phyloP scores from a whole-genome alignment of 306 rosid genomes.

The Rosa chinensis region DNA sequence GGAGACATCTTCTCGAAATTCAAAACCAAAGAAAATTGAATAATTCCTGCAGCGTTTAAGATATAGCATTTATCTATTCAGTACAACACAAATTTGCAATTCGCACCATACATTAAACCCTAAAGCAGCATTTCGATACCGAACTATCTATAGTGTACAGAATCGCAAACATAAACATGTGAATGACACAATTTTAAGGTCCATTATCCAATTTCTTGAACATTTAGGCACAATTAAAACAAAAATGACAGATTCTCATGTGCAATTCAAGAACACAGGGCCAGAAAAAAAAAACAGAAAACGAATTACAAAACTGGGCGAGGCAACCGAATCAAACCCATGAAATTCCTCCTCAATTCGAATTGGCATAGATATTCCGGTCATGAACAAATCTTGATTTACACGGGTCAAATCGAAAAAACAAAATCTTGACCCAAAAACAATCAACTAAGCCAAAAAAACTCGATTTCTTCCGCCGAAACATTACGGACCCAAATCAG shows the following conservation, averaged over 20 bases:
- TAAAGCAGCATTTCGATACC: background rate
- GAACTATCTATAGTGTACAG: background rate
- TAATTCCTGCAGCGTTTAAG: conserved; percentile 35
- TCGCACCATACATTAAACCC: background rate
- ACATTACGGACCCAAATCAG: background rate
- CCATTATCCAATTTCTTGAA: background rate
- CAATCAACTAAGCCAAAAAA: background rate
- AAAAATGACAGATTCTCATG: background rate
- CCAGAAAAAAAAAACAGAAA: background rate
- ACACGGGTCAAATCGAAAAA: background rate
- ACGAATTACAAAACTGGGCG: background rate
- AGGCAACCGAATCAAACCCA: conserved; percentile 1
- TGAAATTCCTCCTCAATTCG: background rate
- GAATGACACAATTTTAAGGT: background rate
- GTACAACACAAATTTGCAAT: background rate
- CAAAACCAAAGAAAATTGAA: background rate
- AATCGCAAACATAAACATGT: background rate
- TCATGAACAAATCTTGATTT: conserved; percentile 3
- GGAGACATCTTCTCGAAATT: conserved; percentile 69
- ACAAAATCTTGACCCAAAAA: conserved; percentile 9
- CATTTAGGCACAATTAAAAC: background rate
- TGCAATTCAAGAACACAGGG: background rate
- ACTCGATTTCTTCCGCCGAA: background rate
- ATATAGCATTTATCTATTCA: conserved; percentile 4
- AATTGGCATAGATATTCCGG: background rate